phyloP scores from a whole-genome alignment of 2,329 filamentous ascomycete genomes.

The Hypoxylon sp. region DNA sequence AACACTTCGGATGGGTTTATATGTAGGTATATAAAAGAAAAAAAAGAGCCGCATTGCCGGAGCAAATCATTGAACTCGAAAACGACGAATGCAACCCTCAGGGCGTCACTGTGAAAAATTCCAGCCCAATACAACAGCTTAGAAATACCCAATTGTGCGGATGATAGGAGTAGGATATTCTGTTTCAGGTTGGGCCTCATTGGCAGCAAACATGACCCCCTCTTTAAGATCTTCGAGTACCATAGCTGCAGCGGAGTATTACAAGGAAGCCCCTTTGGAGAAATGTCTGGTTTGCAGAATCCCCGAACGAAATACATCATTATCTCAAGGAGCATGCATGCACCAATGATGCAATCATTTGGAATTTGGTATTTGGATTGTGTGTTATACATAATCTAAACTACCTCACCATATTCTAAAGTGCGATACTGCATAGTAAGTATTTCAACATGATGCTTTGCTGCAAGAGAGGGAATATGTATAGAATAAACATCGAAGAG shows the following conservation, averaged over 20 bases:
- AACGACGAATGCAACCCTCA: slow-evolving; percentile 22
- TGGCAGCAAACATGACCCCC: slow-evolving; percentile 26
- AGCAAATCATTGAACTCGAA: slow-evolving; percentile 17
- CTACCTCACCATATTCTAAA: neutral
- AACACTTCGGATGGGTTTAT: neutral
- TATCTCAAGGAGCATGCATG: slow-evolving; percentile 21
- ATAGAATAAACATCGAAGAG: slow-evolving; percentile 10
- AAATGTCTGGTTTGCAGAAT: slow-evolving; percentile 23
- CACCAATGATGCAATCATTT: slow-evolving; percentile 28
- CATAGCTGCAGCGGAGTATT: slow-evolving; percentile 23
- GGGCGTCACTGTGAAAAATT: slow-evolving; percentile 10
- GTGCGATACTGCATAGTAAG: neutral
- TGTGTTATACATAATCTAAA: slow-evolving; percentile 17
- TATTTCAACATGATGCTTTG: slow-evolving; percentile 7
- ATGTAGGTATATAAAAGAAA: neutral
- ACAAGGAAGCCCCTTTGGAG: slow-evolving; percentile 8
- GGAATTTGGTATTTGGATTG: neutral
- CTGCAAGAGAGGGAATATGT: slow-evolving; percentile 11
- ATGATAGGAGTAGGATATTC: slow-evolving; percentile 13
- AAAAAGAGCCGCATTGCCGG: slow-evolving; percentile 3
- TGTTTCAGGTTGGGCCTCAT: slow-evolving; percentile 35
- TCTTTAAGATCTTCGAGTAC: slow-evolving; percentile 22
- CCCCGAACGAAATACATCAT: slow-evolving; percentile 1
- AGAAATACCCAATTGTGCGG: slow-evolving; percentile 17
- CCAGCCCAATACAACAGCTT: slow-evolving; percentile 16